Evolutionary conservation across 306 rosid genomes (phyloP), one percentile per base, ranked within the genome.

Genomic region (Casuarina glauca): DNA sequence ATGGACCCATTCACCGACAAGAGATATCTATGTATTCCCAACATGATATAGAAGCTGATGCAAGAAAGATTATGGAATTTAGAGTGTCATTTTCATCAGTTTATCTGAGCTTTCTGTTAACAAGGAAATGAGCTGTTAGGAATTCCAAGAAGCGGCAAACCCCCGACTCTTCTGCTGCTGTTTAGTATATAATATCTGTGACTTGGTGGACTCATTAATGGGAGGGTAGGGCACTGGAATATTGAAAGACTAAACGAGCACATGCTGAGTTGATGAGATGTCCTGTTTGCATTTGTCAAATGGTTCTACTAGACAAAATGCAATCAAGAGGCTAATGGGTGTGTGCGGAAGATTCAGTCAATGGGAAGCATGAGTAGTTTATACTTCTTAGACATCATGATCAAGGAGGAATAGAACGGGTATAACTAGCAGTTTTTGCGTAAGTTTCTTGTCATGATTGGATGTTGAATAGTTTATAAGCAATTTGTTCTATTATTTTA

Each of bases 241-340:
- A 57, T 75, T 66, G 5, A 36, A 76, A 63, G 67, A 77, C 67
- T 63, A 49, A 76, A 74, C 11, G 20, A 74, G 73, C 76, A 82
- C 82, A 80, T 86, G 84, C 76, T 39, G 42, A 61, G 75, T 16
- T 66, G 82, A 79, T 85, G 77, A 68, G 67, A 74, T 66, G 81
- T 78, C 79, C 19, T 58, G 81, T 72, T 69, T 67, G 51, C 36
- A 44, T 64, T 75, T 43, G 51, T 73, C 73, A n/a, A 46, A n/a
- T 17, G 54, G 48, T 81, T 46, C 60, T 64, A n/a, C 13, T n/a
- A 42, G 60, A 44, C 50, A 67, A 13, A 62, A 44, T 43, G 41
- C 60, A 74, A 54, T 73, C 79, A 73, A 69, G 70, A 74, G 50
- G 43, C 76, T 67, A n/a, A 52, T 44, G 51, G 78, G 50, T 63